Evolutionary conservation across 2,329 filamentous ascomycete species (phyloP).

Genomic region (Penicillium sp.): DNA sequence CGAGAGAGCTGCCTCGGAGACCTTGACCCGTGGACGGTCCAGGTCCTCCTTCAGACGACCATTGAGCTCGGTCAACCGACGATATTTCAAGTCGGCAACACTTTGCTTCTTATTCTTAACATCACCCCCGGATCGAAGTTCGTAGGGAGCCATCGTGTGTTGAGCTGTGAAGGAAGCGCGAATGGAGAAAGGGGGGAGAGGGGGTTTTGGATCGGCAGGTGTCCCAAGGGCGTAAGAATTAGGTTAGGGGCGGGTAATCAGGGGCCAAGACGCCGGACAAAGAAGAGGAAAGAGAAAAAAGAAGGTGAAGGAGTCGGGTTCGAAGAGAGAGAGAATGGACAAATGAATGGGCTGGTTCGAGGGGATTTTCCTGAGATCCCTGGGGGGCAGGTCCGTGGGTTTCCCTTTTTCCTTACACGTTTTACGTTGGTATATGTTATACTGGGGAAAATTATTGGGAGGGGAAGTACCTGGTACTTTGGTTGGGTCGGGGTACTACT

Average conservation of each 20-base stretch:
- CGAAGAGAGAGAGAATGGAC: constrained; percentile 6
- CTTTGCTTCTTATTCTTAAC: constrained; percentile 92
- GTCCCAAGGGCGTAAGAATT: constrained; percentile 7
- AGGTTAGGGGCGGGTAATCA: constrained; percentile 5
- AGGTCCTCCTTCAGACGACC: constrained; percentile 90
- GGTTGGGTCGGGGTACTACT: background rate
- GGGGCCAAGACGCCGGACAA: constrained; percentile 6
- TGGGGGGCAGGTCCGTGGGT: constrained; percentile 7
- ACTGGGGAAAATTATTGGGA: background rate
- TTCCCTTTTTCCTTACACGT: constrained; percentile 1
- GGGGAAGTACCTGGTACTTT: constrained; percentile 5
- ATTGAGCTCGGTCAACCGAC: constrained; percentile 92
- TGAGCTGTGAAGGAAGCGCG: constrained; percentile 9
- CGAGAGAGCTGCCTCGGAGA: constrained; percentile 86
- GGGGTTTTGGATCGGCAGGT: constrained; percentile 8
- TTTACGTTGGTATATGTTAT: background rate
- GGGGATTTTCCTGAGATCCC: constrained; percentile 4
- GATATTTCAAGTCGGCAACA: constrained; percentile 96
- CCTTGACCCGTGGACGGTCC: constrained; percentile 87
- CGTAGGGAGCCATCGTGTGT: constrained; percentile 52
- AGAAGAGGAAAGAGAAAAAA: background rate
- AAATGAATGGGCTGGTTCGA: constrained; percentile 4
- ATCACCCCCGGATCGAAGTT: constrained; percentile 57
- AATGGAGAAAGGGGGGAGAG: constrained; percentile 14
- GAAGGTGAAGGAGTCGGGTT: constrained; percentile 3